phyloP scores from a whole-genome alignment of 306 rosid species.

The Lathyrus sativus region DNA sequence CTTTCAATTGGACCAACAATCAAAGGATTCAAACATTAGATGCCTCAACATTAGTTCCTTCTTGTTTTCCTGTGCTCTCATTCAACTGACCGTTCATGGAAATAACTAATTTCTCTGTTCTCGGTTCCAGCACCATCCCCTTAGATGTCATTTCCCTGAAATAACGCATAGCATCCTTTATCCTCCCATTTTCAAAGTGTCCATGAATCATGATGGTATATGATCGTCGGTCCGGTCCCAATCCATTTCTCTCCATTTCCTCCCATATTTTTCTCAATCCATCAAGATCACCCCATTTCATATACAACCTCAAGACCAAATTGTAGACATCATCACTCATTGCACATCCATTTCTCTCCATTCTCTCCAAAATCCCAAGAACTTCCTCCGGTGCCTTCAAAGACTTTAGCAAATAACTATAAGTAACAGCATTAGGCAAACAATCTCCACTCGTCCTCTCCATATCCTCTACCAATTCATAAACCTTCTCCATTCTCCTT shows the following conservation, averaged over 20 bases:
- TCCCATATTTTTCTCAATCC: slow-evolving; percentile 64
- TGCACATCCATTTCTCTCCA: slow-evolving; percentile 61
- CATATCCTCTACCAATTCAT: slow-evolving; percentile 70
- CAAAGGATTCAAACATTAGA: slow-evolving; percentile 17
- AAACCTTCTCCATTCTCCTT: slow-evolving; percentile 58
- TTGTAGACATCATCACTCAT: slow-evolving; percentile 63
- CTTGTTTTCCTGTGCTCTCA: slow-evolving; percentile 37
- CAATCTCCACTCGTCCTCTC: slow-evolving; percentile 53
- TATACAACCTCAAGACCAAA: slow-evolving; percentile 67
- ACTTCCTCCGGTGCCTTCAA: slow-evolving; percentile 61
- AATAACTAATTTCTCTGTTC: slow-evolving; percentile 52
- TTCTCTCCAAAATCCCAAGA: slow-evolving; percentile 50
- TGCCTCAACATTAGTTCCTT: neutral
- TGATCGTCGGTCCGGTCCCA: slow-evolving; percentile 63
- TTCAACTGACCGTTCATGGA: slow-evolving; percentile 41
- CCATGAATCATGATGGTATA: slow-evolving; percentile 79
- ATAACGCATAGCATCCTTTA: slow-evolving; percentile 56
- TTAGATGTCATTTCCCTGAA: slow-evolving; percentile 62
- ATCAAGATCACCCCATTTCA: slow-evolving; percentile 63
- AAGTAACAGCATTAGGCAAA: slow-evolving; percentile 63
- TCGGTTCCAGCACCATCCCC: slow-evolving; percentile 68
- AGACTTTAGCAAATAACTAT: slow-evolving; percentile 58
- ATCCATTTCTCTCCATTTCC: slow-evolving; percentile 66
- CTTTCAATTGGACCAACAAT: neutral
- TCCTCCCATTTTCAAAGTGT: slow-evolving; percentile 59